These are phyloP conservation scores for Venturia aucupariae DNA, from an alignment of 2,329 filamentous ascomycete genomes.

Conservation along the genomic window DNA sequence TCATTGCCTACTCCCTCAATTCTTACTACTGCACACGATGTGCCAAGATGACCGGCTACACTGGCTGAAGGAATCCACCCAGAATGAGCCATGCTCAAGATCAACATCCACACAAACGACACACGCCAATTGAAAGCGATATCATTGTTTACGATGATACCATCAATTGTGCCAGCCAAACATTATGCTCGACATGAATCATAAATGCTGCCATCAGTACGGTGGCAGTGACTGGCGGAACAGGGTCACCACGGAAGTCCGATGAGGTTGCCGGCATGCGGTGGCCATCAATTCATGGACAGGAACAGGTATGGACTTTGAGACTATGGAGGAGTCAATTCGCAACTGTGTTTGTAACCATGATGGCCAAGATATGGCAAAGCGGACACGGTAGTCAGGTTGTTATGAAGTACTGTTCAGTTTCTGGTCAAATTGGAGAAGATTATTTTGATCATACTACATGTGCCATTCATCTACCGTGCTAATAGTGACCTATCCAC, in stretches of 20 bases:
- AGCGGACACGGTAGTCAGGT: neutral
- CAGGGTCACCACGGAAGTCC: neutral
- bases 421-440: no score
- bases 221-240: neutral
- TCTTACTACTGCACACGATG: conserved; percentile 34
- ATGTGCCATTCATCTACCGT: no score
- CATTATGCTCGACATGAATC: neutral
- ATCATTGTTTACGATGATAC: neutral
- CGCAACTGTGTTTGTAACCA: neutral
- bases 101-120: neutral
- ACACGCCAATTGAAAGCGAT: neutral
- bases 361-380: neutral
- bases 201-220: neutral
- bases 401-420: no score
- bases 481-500: no score
- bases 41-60: conserved; percentile 30
- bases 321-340: neutral
- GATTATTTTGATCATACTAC: neutral
- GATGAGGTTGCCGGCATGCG: neutral
- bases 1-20: conserved; percentile 28
- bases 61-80: conserved; percentile 6
- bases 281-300: neutral
- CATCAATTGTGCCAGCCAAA: neutral
- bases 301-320: neutral
- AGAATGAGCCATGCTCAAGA: neutral